Base-by-base conservation (phyloP, 2,329 filamentous ascomycete species). In the Mollisia scopiformis region DNA sequence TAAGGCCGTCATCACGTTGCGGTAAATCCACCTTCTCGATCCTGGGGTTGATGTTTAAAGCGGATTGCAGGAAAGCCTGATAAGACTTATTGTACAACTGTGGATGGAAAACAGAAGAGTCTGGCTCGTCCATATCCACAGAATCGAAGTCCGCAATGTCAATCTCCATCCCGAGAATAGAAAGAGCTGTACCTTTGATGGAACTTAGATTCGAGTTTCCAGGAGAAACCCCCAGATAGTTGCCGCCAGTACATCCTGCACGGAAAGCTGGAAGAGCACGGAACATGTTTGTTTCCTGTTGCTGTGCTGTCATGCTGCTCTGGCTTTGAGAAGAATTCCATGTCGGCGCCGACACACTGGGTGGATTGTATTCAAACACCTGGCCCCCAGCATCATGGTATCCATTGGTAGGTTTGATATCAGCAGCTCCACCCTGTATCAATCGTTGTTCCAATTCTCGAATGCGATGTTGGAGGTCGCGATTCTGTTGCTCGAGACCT, bases 161-260 rank as follows among this genome's bases (percentile, higher is more conserved):
- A 69, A 95, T 89, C 49, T 90, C 88, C 67, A 89, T 90, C 33
- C 91, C 92, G 43, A 95, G 85, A 56, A 96, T 85, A 1, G 90
- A 88, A n/a, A 95, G 78, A 8, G 85, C 86, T 0, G 89, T 93
- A 50, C 90, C 91, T 69, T 88, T 88, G 71, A 93, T 89, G 7
- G 89, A 88, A 74, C 87, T 91, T 37, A 93, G 76, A 54, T 86
- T 85, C 8, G 84, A 83, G 67, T 84, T 86, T 58, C 88, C 85
- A 6, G 83, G 31, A 19, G 72, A 69, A 11, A 86, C 86, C 37
- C 89, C 89, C 3, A 92, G 79, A 66, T 89, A 89, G 70, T 84
- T 87, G 70, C 90, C 86, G 41, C 83, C 81, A 5, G 79, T 77
- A 27, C 79, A 76, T 53, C 66, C 68, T 16, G 68, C 57, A 8